Base-by-base conservation (phyloP, 768 basidiomycete genomes). In the Phaffia australis region DNA sequence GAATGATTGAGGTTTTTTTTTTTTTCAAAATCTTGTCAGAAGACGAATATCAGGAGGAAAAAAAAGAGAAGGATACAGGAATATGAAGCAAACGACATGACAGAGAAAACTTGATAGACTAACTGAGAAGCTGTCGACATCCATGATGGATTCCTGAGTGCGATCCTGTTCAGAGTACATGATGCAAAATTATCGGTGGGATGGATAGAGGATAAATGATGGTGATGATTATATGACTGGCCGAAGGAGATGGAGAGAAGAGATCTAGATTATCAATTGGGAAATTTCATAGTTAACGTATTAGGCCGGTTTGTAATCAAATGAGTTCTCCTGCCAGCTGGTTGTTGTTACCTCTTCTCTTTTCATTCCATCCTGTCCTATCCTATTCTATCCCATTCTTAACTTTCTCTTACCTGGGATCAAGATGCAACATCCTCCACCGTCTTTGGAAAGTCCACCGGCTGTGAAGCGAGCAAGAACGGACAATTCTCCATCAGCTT, bases 401-500 rank as follows among this genome's bases (percentile, higher is more conserved):
- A 16, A 59, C 32, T n/a, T 27, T 60, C 25, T 46, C 32, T n/a
- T n/a, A 19, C 51, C 54, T 50, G 63, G 27, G 27, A n/a, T 55
- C 52, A 25, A 60, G 60, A 18, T 56, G 35, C 55, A 11, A 60
- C 66, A 18, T 48, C 60, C 19, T 25, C 58, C 58, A 47, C 32
- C 21, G 18, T 23, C 35, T 30, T 47, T 54, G 42, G 25, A 55
- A 30, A 35, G 47, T 23, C 60, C 51, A 8, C 21, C 51, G 19
- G 46, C 60, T 23, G 18, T 56, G n/a, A 67, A 67, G 27, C 59
- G 66, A 8, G 51, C 35, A 15, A 54, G 60, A 3, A 52, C 59
- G 14, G 46, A 57, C 15, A 30, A 56, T 15, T 51, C 64, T 0
- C 58, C 56, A 21, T 49, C 64, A 42, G 50, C 64, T 11, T 59